Evolutionary conservation across 2,329 filamentous ascomycete genomes (phyloP), one percentile per base, ranked within the genome.

Genomic region (Pyricularia sp.): DNA sequence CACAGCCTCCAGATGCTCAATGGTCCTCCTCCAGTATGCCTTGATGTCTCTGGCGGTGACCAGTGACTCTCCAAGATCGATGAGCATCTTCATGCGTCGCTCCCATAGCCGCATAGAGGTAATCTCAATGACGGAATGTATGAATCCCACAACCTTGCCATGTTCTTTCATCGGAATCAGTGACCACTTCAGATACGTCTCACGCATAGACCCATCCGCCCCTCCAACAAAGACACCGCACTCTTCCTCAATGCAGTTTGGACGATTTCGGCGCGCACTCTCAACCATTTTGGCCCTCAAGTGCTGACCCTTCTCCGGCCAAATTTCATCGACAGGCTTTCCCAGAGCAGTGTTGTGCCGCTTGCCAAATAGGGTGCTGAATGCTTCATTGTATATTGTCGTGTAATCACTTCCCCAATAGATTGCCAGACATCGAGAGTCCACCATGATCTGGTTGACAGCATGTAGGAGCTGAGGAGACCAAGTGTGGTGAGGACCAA

Each of bases 371-470:
- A 88, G 76, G 63, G 81, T 74, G 68, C 83, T 78, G 68, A 90
- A 90, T 0, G 88, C 86, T 69, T 89, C 87, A 69, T 91, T 91
- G 75, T 91, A 91, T 10, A 91, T 83, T 8, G 82, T 82, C 19
- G 86, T 81, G 57, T 84, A 78, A 13, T 85, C 79, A 1, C 81
- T 74, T 1, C 84, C 84, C 84, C 84, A 87, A 69, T 86, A 87
- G 73, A 86, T 80, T 10, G 82, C 82, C 24, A 81, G 80, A 3
- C 82, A 81, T 19, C 74, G 72, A 30, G 74, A 75, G 69, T 79
- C 77, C 30, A 74, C 73, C 33, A 79, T 70, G 44, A 77, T 73
- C 64, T 78, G 73, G 66, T 76, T 74, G 65, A 76, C 72, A 1
- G 72, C 73, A 60, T 79, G 77, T 40, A 78, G 77, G 24, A 83